Conservation (phyloP, 2,329 filamentous ascomycete species). For the Orbilia oligospora region DNA sequence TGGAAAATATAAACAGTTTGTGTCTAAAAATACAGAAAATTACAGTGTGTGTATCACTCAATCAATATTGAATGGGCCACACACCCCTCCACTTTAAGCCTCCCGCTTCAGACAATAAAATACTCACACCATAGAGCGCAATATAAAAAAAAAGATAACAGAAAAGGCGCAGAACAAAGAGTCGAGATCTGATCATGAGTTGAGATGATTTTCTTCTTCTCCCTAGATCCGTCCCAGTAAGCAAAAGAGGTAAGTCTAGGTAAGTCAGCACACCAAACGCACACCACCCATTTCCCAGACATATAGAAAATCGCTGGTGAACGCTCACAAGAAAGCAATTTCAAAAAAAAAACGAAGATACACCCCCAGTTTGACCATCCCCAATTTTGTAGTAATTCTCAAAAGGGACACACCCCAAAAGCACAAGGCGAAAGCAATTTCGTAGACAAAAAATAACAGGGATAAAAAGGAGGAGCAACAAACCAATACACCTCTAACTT, state of each 20-base stretch:
- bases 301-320: conserved; percentile 17
- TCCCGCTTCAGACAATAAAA: not conserved
- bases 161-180: not conserved
- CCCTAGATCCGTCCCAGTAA: not conserved
- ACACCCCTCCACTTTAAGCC: not conserved
- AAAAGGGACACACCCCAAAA: not conserved
- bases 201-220: not conserved
- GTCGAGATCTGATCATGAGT: conserved; percentile 17
- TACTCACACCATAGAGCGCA: not conserved
- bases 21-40: conserved; percentile 9
- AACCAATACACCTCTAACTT: conserved; percentile 4
- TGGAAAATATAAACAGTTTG: not conserved
- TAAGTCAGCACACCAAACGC: not conserved
- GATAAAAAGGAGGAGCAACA: not conserved
- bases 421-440: conserved; percentile 5
- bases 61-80: not conserved
- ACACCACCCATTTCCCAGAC: conserved; percentile 8
- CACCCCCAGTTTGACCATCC: not conserved
- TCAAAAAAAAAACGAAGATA: conserved; percentile 4
- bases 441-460: not conserved
- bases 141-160: not conserved
- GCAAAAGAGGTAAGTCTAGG: not conserved
- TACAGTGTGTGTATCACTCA: not conserved
- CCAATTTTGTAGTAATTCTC: not conserved
- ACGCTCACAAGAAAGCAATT: conserved; percentile 12